Evolutionary conservation across 768 basidiomycete genomes (phyloP), one percentile per base, ranked within the genome.

Genomic region (Suillus ampliporus): DNA sequence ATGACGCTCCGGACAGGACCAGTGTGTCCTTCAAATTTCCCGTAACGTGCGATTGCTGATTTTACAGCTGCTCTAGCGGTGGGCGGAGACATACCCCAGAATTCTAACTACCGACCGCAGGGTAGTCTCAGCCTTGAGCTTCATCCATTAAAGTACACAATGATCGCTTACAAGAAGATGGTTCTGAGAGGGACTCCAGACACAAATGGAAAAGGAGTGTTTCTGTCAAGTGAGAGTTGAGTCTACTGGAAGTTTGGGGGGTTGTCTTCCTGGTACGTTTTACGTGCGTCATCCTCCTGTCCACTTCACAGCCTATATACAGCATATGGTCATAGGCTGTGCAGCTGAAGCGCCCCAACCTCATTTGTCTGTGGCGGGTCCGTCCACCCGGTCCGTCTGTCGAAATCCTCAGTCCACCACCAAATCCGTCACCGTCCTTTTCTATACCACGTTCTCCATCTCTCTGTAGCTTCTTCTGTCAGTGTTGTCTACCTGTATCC

Each of bases 1-100:
- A 23, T 23, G 21, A 14, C 14, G 6, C 13, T 13, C 2, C 2
- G 2, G 46, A 47, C 6, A 23, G 0, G 0, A 14, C 5, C 11
- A 5, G 14, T 23, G 46, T 23, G 46, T 47, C 46, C 46, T 23
- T 8, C 23, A 23, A 47, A 23, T 23, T 47, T 47, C 6, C 23
- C 21, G 46, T 2, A 2, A 7, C 13, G 46, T 7, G 0, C 23
- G 23, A 10, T 48, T 4, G 3, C 15, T 50, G 17, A 19, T 50
- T 8, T 28, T 15, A 17, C 15, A 9, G 26, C 15, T 1, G 8
- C 15, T 17, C 15, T 48, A 15, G 11, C 13, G 11, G 13, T 23
- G 21, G 44, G 21, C 21, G 13, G 21, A 23, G 11, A 1, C 44
- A 46, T 46, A 19, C 4, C 21, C 13, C 11, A 46, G 23, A 23